Evolutionary conservation across 495 filamentous ascomycete species (phyloP).

Genomic region (Filosporella fistucella): DNA sequence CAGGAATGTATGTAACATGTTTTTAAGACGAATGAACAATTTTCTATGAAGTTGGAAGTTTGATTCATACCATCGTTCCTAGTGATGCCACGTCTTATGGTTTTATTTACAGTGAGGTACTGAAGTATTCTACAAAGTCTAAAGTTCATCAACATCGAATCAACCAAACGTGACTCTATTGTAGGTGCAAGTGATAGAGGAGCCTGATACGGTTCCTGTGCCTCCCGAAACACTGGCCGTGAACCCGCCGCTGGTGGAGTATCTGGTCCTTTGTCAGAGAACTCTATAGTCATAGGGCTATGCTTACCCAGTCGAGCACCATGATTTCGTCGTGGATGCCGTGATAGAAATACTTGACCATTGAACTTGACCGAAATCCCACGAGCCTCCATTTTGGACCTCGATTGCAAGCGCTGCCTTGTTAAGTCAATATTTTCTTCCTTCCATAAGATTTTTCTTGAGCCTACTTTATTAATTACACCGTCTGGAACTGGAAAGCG

Average conservation of each 20-base stretch:
- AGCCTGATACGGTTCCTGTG: not conserved
- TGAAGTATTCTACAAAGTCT: no score
- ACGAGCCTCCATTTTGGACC: conserved; percentile 4
- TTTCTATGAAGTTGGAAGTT: no score
- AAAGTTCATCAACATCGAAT: no score
- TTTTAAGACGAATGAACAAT: no score
- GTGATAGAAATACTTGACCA: conserved; percentile 5
- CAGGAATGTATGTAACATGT: no score
- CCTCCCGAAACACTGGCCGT: not conserved
- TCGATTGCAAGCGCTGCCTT: conserved; percentile 7
- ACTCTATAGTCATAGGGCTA: no score
- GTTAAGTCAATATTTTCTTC: no score
- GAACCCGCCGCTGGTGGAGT: conserved; percentile 2
- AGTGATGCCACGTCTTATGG: no score
- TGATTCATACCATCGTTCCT: no score
- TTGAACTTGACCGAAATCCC: conserved; percentile 7
- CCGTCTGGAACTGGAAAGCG: not conserved
- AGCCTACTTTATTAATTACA: not conserved
- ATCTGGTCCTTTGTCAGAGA: not conserved
- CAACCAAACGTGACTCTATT: not conserved
- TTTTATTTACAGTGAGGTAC: no score
- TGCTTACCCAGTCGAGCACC: conserved; percentile 2
- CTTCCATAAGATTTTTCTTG: no score
- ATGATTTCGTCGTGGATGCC: conserved; percentile 1
- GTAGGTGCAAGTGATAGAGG: conserved; percentile 3